These are phyloP conservation scores for Blepharisma stoltei DNA, from an alignment of 73 alveolate species.

Conservation along the genomic window DNA sequence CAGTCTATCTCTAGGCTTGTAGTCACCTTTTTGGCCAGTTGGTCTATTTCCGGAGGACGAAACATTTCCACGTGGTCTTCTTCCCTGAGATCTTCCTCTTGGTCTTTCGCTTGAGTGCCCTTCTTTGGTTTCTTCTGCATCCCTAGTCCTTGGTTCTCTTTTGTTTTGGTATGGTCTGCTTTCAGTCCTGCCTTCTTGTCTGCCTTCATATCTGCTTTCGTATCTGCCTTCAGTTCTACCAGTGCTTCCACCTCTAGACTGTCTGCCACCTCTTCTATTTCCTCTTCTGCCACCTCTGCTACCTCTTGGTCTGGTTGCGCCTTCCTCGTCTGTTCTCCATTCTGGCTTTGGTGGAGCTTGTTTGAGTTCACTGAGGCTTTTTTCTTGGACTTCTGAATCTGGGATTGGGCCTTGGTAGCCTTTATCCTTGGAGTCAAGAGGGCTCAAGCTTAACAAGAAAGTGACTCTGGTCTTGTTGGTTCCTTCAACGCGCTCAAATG, in stretches of 20 bases:
- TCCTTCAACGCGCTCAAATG: constrained; percentile 13
- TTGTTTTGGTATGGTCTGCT: not conserved
- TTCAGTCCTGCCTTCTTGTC: not conserved
- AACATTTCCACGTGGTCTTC: not conserved
- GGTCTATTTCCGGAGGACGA: too few species aligned
- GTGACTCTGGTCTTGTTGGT: constrained; percentile 16
- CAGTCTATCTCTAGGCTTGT: too few species aligned
- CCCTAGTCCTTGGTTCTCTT: not conserved
- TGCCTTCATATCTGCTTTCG: not conserved
- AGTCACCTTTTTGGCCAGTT: too few species aligned
- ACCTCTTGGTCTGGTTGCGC: not conserved
- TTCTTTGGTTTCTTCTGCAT: not conserved
- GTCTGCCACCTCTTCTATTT: constrained; percentile 18
- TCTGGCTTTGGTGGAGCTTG: not conserved
- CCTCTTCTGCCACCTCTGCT: constrained; percentile 26
- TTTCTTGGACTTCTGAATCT: constrained; percentile 7
- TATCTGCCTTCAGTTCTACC: not conserved
- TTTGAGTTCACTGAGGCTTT: not conserved
- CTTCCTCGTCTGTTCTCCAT: not conserved
- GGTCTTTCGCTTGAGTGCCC: not conserved
- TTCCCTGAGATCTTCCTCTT: not conserved
- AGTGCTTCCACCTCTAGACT: not conserved
- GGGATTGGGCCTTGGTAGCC: constrained; percentile 22
- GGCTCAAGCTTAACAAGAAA: not conserved
- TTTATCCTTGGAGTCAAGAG: not conserved